Evolutionary conservation across 2,329 filamentous ascomycete genomes (phyloP), one percentile per base, ranked within the genome.

Genomic region (Chaetomium globosum): DNA sequence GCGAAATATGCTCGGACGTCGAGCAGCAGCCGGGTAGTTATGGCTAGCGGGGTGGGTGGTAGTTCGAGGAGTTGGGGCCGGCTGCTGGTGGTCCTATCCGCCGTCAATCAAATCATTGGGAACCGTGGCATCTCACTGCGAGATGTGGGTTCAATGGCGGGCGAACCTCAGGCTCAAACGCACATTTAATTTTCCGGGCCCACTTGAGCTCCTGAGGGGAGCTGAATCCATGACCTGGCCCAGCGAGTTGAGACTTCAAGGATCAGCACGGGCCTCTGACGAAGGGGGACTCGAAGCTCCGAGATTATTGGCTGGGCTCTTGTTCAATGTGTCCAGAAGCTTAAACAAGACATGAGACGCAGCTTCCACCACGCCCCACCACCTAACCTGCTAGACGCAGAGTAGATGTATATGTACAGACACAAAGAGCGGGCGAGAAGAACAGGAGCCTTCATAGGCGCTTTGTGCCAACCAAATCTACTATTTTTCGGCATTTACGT

Each of bases 151-250:
- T 68, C 65, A 53, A 54, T 46, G 4, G 30, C n/a, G 16, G 21
- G 53, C 7, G 59, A 54, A 66, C 69, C 68, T 71, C 67, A 71
- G 70, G 69, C 43, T 33, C 63, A 65, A 69, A 66, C 71, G 70
- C 70, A 72, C 70, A 71, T 72, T 71, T 68, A 67, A 71, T 72
- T 71, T 72, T 72, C 71, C 71, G 70, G 68, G 33, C 65, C 68
- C 67, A 68, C 68, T 64, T n/a, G 10, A 64, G 36, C 59, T 61
- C 23, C 21, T 19, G 16, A 43, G 36, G 39, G 39, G 16, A 43
- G 16, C 39, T 43, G 16, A 7, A 19, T 19, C 16, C 13, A 5
- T 5, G 39, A 7, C 16, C 16, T 5, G 13, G 13, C 13, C 6
- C 1, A 16, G 39, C 8, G 33, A 36, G 33, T 9, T 36, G 33